A percentile compares a stretch with the other conserved stretches of the same genome.
phyloP scores from a whole-genome alignment of 164 flowering plant species.

The Magnolia changhungtana region DNA sequence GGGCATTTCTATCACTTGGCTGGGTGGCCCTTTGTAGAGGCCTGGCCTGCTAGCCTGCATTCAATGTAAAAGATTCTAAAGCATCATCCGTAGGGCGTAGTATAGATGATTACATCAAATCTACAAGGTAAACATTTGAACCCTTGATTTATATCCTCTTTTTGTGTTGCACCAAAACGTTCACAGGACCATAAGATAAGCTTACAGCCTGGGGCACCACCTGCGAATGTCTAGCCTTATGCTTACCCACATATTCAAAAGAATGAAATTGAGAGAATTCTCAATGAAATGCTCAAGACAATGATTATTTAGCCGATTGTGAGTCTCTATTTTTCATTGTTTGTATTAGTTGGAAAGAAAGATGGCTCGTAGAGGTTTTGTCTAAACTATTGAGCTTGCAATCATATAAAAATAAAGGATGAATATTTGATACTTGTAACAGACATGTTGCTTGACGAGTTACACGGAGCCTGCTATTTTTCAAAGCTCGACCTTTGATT shows the following conservation, averaged over 20 bases:
- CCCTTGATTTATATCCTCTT: too few species aligned
- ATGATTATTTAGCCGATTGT: not conserved
- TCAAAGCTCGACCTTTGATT: not conserved
- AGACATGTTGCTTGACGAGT: not conserved
- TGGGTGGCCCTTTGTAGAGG: not conserved
- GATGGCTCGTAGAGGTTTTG: not conserved
- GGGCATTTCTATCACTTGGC: not conserved
- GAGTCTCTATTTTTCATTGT: not conserved
- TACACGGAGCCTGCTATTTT: not conserved
- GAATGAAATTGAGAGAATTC: not conserved
- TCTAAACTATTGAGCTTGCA: not conserved
- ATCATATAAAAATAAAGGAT: not conserved
- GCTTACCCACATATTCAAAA: not conserved
- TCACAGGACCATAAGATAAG: not conserved
- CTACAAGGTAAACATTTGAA: too few species aligned
- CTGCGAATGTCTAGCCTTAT: not conserved
- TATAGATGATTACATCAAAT: too few species aligned
- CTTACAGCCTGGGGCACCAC: not conserved
- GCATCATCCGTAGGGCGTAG: not conserved
- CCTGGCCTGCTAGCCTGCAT: not conserved
- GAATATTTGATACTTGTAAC: not conserved
- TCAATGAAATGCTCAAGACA: not conserved
- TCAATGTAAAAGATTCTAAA: not conserved
- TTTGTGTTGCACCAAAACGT: too few species aligned
- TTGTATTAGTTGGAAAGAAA: not conserved